These are phyloP conservation scores for Heterobasidion parviporum DNA, from an alignment of 1,284 basidiomycete species.

Conservation along the genomic window DNA sequence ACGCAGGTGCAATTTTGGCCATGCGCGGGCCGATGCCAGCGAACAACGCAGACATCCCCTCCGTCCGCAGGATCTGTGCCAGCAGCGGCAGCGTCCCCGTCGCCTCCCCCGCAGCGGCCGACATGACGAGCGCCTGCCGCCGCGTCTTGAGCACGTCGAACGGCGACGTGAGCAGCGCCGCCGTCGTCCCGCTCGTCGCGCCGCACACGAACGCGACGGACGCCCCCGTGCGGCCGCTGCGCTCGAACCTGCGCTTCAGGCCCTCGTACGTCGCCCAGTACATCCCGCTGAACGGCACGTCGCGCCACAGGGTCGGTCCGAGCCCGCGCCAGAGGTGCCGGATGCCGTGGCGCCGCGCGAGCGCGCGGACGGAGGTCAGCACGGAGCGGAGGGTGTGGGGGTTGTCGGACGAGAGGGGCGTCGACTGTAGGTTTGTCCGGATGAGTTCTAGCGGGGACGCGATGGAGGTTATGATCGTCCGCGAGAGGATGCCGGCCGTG, in stretches of 20 bases:
- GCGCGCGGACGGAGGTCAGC: constrained; percentile 47
- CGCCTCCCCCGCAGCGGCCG: constrained; percentile 26
- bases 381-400: constrained; percentile 73
- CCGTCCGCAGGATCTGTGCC: constrained; percentile 64
- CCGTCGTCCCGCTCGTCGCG: constrained; percentile 71
- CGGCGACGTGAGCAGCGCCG: constrained; percentile 88
- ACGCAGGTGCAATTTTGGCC: constrained; percentile 97
- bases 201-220: constrained; percentile 78
- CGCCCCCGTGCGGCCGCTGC: constrained; percentile 52
- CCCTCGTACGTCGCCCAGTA: constrained; percentile 82
- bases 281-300: constrained; percentile 93
- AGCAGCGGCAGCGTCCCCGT: constrained; percentile 55
- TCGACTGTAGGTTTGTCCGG: constrained; percentile 90
- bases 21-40: constrained; percentile 84
- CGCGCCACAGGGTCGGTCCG: constrained; percentile 89
- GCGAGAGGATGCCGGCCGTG: constrained; percentile 75
- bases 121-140: constrained; percentile 70
- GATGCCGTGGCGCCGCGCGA: constrained; percentile 60
- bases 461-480: constrained; percentile 74
- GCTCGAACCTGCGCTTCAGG: constrained; percentile 47
- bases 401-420: constrained; percentile 54
- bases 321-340: constrained; percentile 84
- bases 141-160: constrained; percentile 97
- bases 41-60: constrained; percentile 77
- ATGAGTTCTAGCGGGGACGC: constrained; percentile 91